Evolutionary conservation across 345 rosid genomes (phyloP).

Genomic region (Raphanus sativus): DNA sequence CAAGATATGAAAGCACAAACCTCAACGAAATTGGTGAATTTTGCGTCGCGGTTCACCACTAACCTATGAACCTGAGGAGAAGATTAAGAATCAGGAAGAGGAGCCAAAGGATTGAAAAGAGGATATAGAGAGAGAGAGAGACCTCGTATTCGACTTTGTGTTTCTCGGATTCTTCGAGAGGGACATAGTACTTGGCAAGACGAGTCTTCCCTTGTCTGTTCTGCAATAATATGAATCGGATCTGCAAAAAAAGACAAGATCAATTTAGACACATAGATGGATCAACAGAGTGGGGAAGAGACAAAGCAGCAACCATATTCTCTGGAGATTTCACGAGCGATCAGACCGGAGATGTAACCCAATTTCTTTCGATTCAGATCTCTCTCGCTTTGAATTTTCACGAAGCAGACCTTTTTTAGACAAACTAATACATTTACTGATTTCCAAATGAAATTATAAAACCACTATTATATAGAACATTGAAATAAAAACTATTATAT

Average conservation of each 20-base stretch:
- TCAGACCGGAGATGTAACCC: constrained; percentile 17
- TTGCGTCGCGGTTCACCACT: constrained; percentile 93
- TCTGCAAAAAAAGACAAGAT: constrained; percentile 47
- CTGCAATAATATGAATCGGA: constrained; percentile 96
- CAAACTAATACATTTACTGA: neutral
- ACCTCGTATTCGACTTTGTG: constrained; percentile 99
- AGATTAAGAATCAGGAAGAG: neutral
- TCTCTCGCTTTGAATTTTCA: neutral
- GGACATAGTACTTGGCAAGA: constrained; percentile 96
- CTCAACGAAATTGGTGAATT: constrained; percentile 96
- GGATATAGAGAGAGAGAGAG: neutral
- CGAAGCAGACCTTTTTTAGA: neutral
- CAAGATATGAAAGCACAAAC: constrained; percentile 39
- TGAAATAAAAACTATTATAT: too few species aligned
- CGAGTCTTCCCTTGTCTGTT: constrained; percentile 99
- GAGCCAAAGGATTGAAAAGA: neutral
- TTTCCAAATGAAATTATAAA: too few species aligned
- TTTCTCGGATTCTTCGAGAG: constrained; percentile 97
- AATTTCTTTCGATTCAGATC: neutral
- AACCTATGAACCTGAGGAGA: constrained; percentile 79
- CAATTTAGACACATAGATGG: neutral
- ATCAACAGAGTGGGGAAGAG: neutral
- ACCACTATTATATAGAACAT: too few species aligned
- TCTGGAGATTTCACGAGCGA: neutral
- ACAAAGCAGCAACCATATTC: constrained; percentile 37